phyloP scores from a whole-genome alignment of 345 rosid species.

The Hibiscus tridactylites region DNA sequence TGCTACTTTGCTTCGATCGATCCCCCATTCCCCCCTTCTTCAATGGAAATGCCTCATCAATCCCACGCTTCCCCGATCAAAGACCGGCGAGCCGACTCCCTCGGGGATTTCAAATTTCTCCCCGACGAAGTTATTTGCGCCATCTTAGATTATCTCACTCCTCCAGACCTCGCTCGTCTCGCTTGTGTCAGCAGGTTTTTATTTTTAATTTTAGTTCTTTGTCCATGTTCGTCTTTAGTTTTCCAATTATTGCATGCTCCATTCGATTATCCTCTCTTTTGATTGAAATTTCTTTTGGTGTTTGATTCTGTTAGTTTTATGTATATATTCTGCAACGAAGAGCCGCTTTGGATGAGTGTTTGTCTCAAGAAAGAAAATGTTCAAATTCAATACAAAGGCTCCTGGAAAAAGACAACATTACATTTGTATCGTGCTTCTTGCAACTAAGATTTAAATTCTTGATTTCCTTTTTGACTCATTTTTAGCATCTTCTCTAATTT shows the following conservation, averaged over 20 bases:
- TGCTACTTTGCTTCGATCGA: neutral
- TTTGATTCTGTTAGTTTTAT: constrained; percentile 42
- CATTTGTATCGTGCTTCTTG: constrained; percentile 34
- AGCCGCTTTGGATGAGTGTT: constrained; percentile 84
- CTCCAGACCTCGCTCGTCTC: constrained; percentile 66
- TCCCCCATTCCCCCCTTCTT: neutral
- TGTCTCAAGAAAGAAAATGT: constrained; percentile 48
- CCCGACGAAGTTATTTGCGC: constrained; percentile 69
- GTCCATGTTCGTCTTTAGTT: neutral
- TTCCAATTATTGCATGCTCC: neutral
- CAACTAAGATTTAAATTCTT: neutral
- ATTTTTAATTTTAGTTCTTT: neutral
- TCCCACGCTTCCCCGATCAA: constrained; percentile 14
- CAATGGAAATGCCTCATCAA: constrained; percentile 30
- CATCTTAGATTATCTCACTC: constrained; percentile 52
- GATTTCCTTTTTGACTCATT: neutral
- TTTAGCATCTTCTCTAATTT: neutral
- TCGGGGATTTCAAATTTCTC: constrained; percentile 53
- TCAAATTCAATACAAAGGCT: constrained; percentile 58
- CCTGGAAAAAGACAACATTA: constrained; percentile 80
- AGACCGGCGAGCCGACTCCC: constrained; percentile 68
- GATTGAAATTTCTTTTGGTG: neutral
- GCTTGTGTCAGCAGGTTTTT: constrained; percentile 91
- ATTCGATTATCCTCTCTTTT: neutral
- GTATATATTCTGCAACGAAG: constrained; percentile 85